Evolutionary conservation across 768 basidiomycete species (phyloP).

Genomic region (Suillus fuscotomentosus): DNA sequence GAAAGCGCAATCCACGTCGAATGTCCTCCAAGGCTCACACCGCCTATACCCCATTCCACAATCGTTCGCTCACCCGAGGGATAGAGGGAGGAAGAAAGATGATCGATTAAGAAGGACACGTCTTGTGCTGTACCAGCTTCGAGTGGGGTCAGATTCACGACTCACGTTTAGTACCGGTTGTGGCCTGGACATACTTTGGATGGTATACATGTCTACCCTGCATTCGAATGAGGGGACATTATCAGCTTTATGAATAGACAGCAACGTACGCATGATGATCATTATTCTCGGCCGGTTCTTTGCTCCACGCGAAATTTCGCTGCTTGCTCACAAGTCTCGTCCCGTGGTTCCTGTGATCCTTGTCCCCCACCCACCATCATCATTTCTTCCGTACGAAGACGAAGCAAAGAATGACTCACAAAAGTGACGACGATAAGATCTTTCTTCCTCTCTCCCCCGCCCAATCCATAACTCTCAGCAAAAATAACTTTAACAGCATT

Average conservation of each 20-base stretch:
- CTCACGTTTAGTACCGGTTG: too few species aligned
- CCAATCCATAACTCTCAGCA: conserved; percentile 14
- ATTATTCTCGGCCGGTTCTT: conserved; percentile 21
- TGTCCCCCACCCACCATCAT: not conserved
- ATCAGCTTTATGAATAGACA: not conserved
- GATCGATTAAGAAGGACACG: conserved; percentile 79
- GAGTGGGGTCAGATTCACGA: not conserved
- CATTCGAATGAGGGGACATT: too few species aligned
- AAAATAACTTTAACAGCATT: conserved; percentile 21
- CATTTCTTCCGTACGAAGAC: too few species aligned
- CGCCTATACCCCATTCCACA: conserved; percentile 67
- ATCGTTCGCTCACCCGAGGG: conserved; percentile 61
- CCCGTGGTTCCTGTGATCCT: conserved; percentile 35
- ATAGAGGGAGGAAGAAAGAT: conserved; percentile 72
- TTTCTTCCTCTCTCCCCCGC: conserved; percentile 13
- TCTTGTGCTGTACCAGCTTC: conserved; percentile 67
- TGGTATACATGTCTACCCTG: conserved; percentile 21
- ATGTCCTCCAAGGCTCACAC: conserved; percentile 84
- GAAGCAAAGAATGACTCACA: conserved; percentile 14
- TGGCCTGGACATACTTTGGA: conserved; percentile 23
- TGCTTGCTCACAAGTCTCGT: conserved; percentile 21
- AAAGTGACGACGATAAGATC: conserved; percentile 28
- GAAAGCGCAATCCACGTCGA: conserved; percentile 71
- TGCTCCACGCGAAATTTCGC: conserved; percentile 25
- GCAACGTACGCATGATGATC: conserved; percentile 28